phyloP scores from a whole-genome alignment of 2,329 filamentous ascomycete species.

The Simplicillium sp. region DNA sequence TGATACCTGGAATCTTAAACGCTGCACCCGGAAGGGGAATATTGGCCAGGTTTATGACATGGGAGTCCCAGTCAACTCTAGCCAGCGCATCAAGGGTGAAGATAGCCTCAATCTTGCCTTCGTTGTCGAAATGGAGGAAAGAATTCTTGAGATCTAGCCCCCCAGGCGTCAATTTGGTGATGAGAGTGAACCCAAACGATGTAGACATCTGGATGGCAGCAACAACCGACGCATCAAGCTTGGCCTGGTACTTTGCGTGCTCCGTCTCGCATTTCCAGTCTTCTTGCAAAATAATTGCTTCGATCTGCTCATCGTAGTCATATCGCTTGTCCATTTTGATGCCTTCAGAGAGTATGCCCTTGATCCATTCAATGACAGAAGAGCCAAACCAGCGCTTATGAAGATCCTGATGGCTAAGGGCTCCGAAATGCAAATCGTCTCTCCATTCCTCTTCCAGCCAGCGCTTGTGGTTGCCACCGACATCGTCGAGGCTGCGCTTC shows the following conservation, averaged over 20 bases:
- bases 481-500: conserved; percentile 17
- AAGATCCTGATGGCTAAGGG: conserved; percentile 16
- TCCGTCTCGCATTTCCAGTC: too few relatives aligned
- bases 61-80: conserved; percentile 10
- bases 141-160: conserved; percentile 15
- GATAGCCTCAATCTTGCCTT: conserved; percentile 13
- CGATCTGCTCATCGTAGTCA: too few relatives aligned
- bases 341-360: conserved; percentile 11
- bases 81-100: conserved; percentile 17
- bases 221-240: conserved; percentile 12
- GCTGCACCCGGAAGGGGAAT: conserved; percentile 16
- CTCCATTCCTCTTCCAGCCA: conserved; percentile 29
- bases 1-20: conserved; percentile 18
- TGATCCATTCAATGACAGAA: conserved; percentile 19
- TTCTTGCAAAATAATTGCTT: too few relatives aligned
- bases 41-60: conserved; percentile 11
- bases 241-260: too few relatives aligned
- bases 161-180: conserved; percentile 10
- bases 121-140: conserved; percentile 16
- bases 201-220: conserved; percentile 13
- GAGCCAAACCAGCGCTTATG: conserved; percentile 26
- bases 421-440: conserved; percentile 19
- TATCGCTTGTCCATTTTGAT: too few relatives aligned
- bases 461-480: conserved; percentile 18
- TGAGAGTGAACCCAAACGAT: conserved; percentile 18